Evolutionary conservation across 2,329 filamentous ascomycete genomes (phyloP), one percentile per base, ranked within the genome.

Genomic region (Penicillium concentricum): DNA sequence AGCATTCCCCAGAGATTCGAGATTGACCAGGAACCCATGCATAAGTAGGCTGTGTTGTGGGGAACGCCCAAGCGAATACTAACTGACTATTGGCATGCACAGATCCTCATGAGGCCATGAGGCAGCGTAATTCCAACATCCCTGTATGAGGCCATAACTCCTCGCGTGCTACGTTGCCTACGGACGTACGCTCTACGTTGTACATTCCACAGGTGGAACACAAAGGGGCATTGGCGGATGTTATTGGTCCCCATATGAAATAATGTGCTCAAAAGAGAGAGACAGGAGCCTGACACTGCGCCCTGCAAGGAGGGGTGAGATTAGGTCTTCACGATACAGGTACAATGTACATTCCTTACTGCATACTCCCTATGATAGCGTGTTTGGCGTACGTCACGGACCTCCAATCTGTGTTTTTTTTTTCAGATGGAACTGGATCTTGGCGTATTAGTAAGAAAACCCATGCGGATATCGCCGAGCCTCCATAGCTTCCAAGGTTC

Each of bases 1-100:
- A 42, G 46, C 46, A 55, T 55, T 55, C 52, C 52, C 52, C 52
- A 55, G 52, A 5, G 43, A 42, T 55, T 42, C 10, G 16, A 34
- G 18, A 10, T 48, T 34, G 20, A 49, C 45, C 38, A 50, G 38
- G 28, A 37, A 20, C 24, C 39, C n/a, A 44, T 46, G 22, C n/a
- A 30, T 30, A 4, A 15, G 28, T n/a, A 49, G 52, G 52, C 38
- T 50, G 30, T 37, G 45, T 3, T 8, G 45, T 54, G 52, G 52
- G 13, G 37, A 41, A 49, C 22, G 13, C n/a, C 18, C 13, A 41
- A n/a, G 24, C 15, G 26, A 13, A 34, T 48, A 13, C 18, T 12
- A 16, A 45, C 28, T 34, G 4, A 20, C 34, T 6, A 54, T 22
- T 50, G 15, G 22, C 8, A 28, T 35, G 48, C 26, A 43, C 26